Base-by-base conservation (phyloP, 2,329 filamentous ascomycete genomes). In the Colletotrichum sublineola region DNA sequence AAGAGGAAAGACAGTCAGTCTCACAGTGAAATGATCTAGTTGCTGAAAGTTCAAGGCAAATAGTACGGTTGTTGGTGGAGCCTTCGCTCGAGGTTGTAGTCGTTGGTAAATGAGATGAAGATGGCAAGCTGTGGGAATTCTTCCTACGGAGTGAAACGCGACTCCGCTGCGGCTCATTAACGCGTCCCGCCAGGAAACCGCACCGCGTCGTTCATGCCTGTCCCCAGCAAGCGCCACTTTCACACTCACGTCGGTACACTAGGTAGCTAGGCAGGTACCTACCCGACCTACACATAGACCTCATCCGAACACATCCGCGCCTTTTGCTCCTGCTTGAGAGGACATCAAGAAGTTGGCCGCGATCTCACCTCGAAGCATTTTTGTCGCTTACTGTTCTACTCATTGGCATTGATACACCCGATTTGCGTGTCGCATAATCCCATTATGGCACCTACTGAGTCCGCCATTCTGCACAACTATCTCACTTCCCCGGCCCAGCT, bases 401-500 rank as follows among this genome's bases (percentile, higher is more conserved):
- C 55, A 40, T 40, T 20, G 7, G 36, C 79, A 0, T 62, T 71
- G 0, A 74, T 83, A 29, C 73, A 83, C 42, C 79, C 80, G 0
- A 53, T 36, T 5, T 20, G 14, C 58, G 33, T 38, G 44, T 40
- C 60, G n/a, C 4, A 50, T 12, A 40, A 64, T 24, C 65, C 61
- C 66, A 84, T 74, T 73, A 94, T 95, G 92, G 85, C 93, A 4
- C 91, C 92, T 11, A 92, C 91, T 56, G 95, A 97, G 83, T 86
- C 89, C 68, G 88, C 90, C 38, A 93, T 97, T 75, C 88, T 97
- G 63, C 87, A 87, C 77, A 92, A 92, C 81, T 97, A 96, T 80
- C 89, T 97, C 71, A 88, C 97, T 46, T 87, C 92, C 40, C 93
- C 94, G 15, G 91, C 94, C 9, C 88, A 92, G 38, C 86, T 97